Base-by-base conservation (phyloP, 1,139 yeast genomes). In the Hemisphaericaspora xylanilytica region DNA sequence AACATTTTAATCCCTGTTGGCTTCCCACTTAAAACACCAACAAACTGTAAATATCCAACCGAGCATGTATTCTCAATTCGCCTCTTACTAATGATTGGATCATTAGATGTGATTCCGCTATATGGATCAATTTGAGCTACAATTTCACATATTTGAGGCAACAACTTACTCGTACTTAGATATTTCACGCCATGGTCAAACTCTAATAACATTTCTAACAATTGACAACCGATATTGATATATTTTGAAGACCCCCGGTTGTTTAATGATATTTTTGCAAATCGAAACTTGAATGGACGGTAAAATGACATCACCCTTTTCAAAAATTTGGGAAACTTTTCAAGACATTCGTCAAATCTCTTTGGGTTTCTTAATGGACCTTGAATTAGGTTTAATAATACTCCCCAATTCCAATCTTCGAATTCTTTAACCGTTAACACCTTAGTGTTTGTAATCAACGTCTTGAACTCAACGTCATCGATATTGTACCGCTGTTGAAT, bases 271-370 rank as follows among this genome's bases (percentile, higher is more conserved):
- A 65, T 70, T 13, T 77, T 77, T 9, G 96, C 83, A 58, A 88
- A 92, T 42, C 96, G 65, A 53, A 82, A 81, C 58, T 92, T 89
- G 63, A 90, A 85, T 0, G 99, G 98, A 36, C 97, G 72, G 56
- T 82, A 92, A 56, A 92, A 94, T 3, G 96, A 85, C 52, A 90
- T 62, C 24, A 92, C 59, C 40, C 97, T 67, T 54, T 92, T 90
- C 59, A 90, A 73, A 52, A 92, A 88, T 53, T 89, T 90, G 0
- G 97, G 75, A 35, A 58, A 85, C 8, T 86, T 84, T 48, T 78
- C 84, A 28, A 81, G 69, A 0, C 85, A 67, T 45, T 92, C 98
- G 24, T 88, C 95, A 38, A 94, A 70, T 34, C 89, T 65, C 47
- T 71, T 76, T 0, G 88, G 84, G 50, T 80, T 84, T 41, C 78